Evolutionary conservation across 192 early-diverging fungal species (phyloP), one percentile per base, ranked within the genome.

Genomic region (Podila clonocystis): DNA sequence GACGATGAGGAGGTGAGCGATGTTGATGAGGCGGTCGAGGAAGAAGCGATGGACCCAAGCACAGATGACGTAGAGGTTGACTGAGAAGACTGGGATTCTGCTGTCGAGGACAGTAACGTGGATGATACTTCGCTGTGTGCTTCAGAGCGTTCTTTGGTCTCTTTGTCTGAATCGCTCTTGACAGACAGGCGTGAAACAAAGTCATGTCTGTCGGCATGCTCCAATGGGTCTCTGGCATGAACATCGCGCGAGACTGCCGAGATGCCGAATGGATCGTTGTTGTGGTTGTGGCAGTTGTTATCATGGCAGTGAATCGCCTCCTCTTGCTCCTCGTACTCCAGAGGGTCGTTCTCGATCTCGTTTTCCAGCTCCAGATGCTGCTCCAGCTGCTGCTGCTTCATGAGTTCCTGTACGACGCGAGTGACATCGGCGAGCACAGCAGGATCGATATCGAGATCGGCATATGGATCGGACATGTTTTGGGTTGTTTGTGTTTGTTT

Each of bases 351-450:
- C 13, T 17, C 41, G 41, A 9, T 45, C 41, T 45, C 41, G 8
- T 59, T 58, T 30, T 30, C 70, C 30, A 31, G 57, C 30, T 22
- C 61, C 65, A 2, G 9, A 36, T 48, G 7, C 34, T 28, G 52
- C 7, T 69, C 60, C 5, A n/a, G 58, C 36, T 79, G 67, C 41
- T 80, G 77, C 62, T 69, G 67, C 5, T 52, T 45, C 77, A 80
- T 80, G 38, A 80, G 45, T 26, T 80, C 77, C 33, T 80, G 65
- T 5, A 79, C 77, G 1, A 80, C 71, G 13, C 77, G 66, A n/a
- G 77, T 65, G 38, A 80, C 77, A 41, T 80, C 77, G 12, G 77
- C 77, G 6, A 80, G 70, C 45, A 80, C 63, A 28, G 67, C 55
- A 17, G 77, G 77, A 29, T 80, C 77, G 49, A 80, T 80, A 22